Evolutionary conservation across 202 grass and related monocot species (phyloP), one percentile per base, ranked within the genome.

Genomic region (Carex sylvatica): DNA sequence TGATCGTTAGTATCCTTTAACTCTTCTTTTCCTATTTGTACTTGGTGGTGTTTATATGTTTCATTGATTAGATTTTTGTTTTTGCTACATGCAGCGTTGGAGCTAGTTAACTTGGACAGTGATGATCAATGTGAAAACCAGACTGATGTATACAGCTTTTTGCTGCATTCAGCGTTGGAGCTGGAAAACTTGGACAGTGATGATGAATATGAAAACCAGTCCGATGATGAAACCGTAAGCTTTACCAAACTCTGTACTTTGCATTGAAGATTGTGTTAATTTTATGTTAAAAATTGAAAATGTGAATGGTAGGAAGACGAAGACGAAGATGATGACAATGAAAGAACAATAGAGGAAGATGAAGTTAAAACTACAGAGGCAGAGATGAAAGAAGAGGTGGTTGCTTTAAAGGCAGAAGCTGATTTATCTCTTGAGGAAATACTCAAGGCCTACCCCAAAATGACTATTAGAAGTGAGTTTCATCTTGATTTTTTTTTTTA

Each of bases 351-450:
- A 62, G 97, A 96, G 58, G 91, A 91, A 46, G 97, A 99, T 87
- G 97, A 99, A 89, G 97, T 89, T 89, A 90, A 89, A 86, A 96
- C 94, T 40, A 99, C 91, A 2, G 88, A 93, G 64, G 86, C 86
- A 68, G 93, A 99, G 73, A 82, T 89, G 65, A 92, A 79, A 75
- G 93, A 95, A 76, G 97, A 99, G 85, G 77, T 99, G 83, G 83
- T 78, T 81, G 91, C 88, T 87, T 93, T 96, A 81, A 75, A 99
- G 78, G 89, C 85, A 71, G 93, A 99, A 96, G 93, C 91, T 85
- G 91, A 96, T 83, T 79, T 99, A 74, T 91, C 92, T 78, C 84
- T 99, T n/a, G 91, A 92, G 85, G 89, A 88, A 58, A 74, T 99
- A 72, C 88, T 96, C 10, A 92, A 93, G 60, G 70, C 80, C 82